Evolutionary conservation across 176 grass and related monocot species (phyloP), one percentile per base, ranked within the genome.

Genomic region (Bolboschoenus planiculmis): DNA sequence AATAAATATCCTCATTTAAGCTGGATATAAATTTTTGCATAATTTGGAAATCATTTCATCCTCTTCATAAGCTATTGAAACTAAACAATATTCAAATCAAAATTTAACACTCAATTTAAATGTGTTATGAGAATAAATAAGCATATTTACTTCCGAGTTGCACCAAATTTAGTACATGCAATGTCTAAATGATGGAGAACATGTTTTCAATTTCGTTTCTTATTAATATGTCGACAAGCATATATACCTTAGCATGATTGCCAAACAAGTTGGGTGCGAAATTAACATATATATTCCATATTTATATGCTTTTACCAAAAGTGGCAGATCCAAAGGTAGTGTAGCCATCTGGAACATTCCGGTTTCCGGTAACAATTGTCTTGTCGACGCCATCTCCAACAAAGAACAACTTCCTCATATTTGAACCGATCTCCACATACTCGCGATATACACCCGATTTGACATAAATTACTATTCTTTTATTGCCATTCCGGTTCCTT

Each of bases 301-400:
- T 23, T 57, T 50, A 51, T 8, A 23, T 21, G 21, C 23, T 21
- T 58, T 58, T 58, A 58, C 56, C 56, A 23, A 58, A 58, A 53
- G 50, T 58, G 21, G 86, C 86, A 7, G 73, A 88, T 39, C 86
- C 78, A 44, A 84, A 83, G 57, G 86, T 88, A 23, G 86, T 88
- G 57, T 70, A 88, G 61, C 86, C 86, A 72, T 80, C 82, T 2
- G 59, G 71, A 3, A 88, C 86, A 34, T 66, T 88, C n/a, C 73
- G 44, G 47, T 66, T 56, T 10, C 86, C 80, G 43, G 80, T 87
- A 10, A 87, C 40, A 14, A 84, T 44, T 1, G 80, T 87, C 55
- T 57, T 79, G 70, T 78, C 67, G 44, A 84, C 83, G 86, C 86
- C 86, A 46, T 83, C 80, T 55, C 86, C 86, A 24, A 88, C 16